phyloP scores from a whole-genome alignment of 345 rosid genomes.

The Lepidium didymum region DNA sequence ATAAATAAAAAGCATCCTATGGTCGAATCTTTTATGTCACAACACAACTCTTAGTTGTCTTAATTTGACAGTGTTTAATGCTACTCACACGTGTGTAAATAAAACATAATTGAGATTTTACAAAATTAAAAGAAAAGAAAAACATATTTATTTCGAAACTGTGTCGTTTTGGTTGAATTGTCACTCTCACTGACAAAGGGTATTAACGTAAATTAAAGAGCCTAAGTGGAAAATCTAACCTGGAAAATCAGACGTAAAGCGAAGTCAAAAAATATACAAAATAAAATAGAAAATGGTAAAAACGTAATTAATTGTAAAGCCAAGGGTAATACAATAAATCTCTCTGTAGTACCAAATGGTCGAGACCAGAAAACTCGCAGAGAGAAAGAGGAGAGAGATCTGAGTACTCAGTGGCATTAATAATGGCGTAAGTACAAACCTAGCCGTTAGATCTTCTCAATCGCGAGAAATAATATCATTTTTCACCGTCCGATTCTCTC shows the following conservation, averaged over 20 bases:
- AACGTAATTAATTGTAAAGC: neutral
- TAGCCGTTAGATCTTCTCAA: constrained; percentile 21
- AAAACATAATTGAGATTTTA: too few relatives aligned
- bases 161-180: neutral
- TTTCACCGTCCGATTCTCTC: constrained; percentile 22
- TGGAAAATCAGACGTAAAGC: constrained; percentile 26
- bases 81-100: neutral
- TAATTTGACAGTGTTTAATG: neutral
- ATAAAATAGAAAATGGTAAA: constrained; percentile 19
- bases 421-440: constrained; percentile 21
- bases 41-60: neutral
- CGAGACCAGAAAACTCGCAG: constrained; percentile 24
- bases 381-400: constrained; percentile 31
- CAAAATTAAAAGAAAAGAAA: neutral
- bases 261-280: neutral
- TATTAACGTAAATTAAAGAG: neutral
- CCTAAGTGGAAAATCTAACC: constrained; percentile 18
- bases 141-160: neutral
- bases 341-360: constrained; percentile 6
- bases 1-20: neutral
- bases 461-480: neutral
- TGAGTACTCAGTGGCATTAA: constrained; percentile 36
- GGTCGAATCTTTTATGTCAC: neutral
- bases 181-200: constrained; percentile 1
- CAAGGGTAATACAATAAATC: neutral